Evolutionary conservation across 1,284 basidiomycete genomes (phyloP).

Genomic region (Leccinum huronense): DNA sequence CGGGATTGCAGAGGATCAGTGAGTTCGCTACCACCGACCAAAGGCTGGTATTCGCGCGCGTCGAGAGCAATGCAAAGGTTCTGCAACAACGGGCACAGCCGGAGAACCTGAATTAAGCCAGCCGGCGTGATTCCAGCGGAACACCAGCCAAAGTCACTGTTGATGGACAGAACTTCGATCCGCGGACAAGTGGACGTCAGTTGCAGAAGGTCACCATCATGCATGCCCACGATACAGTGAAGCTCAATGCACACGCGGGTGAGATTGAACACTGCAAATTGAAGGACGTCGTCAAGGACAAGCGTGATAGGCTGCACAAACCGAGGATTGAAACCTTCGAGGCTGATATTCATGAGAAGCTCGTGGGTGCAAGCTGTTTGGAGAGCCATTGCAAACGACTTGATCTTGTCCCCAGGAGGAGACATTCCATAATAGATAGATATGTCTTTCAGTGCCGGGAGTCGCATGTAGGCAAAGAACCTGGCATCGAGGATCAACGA

Average conservation of each 20-base stretch:
- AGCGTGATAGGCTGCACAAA: not conserved
- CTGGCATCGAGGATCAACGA: not conserved
- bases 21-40: not conserved
- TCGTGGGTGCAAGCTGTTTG: not conserved
- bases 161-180: not conserved
- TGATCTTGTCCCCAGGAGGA: not conserved
- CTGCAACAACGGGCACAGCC: not conserved
- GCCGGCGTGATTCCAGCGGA: not conserved
- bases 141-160: not conserved
- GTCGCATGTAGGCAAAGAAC: conserved; percentile 1
- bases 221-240: not conserved
- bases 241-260: not conserved
- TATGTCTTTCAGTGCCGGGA: not conserved
- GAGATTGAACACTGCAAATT: not conserved
- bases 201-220: not conserved
- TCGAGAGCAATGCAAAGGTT: not conserved
- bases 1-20: not conserved
- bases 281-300: not conserved
- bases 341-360: not conserved
- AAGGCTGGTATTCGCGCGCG: not conserved
- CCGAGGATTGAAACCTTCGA: not conserved
- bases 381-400: not conserved
- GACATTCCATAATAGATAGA: not conserved
- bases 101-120: not conserved
- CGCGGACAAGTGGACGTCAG: not conserved